Evolutionary conservation across 352 stramenopile species (phyloP).

Genomic region (Phytophthora vignae): DNA sequence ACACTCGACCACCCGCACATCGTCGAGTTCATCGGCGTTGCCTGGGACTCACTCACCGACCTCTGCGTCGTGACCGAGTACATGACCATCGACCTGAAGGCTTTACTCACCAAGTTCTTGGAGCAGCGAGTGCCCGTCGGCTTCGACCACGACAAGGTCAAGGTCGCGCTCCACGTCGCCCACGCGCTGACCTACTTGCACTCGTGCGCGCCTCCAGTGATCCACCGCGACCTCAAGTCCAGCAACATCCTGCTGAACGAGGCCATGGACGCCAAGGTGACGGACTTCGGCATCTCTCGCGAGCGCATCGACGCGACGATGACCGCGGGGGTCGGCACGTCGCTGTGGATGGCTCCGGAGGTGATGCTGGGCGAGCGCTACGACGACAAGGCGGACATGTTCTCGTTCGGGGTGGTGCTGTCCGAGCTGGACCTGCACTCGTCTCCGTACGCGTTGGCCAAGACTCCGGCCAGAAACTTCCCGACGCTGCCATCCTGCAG

Average conservation of each 20-base stretch:
- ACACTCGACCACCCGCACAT: slow-evolving; percentile 45
- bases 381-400: slow-evolving; percentile 50
- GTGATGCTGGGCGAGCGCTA: slow-evolving; percentile 42
- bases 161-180: slow-evolving; percentile 37
- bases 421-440: slow-evolving; percentile 38
- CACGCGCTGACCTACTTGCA: slow-evolving; percentile 50
- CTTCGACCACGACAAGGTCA: slow-evolving; percentile 39
- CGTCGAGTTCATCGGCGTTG: slow-evolving; percentile 53
- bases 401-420: slow-evolving; percentile 49
- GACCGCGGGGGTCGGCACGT: slow-evolving; percentile 41
- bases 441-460: no score
- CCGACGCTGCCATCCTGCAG: slow-evolving; percentile 42
- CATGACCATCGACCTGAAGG: slow-evolving; percentile 50
- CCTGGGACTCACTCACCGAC: slow-evolving; percentile 51
- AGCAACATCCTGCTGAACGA: slow-evolving; percentile 38
- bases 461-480: no score
- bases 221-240: slow-evolving; percentile 35
- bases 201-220: slow-evolving; percentile 30
- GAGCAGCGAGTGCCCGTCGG: slow-evolving; percentile 23
- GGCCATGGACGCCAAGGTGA: slow-evolving; percentile 36
- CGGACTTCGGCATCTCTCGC: slow-evolving; percentile 39
- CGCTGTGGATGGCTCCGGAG: slow-evolving; percentile 46
- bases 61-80: slow-evolving; percentile 54
- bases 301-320: slow-evolving; percentile 37
- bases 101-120: slow-evolving; percentile 38